Percentiles rank a stretch among this genome's conserved stretches.
These are phyloP conservation scores for Acanthamoeba royreba DNA, from an alignment of 208 protist species.

Conservation along the genomic window DNA sequence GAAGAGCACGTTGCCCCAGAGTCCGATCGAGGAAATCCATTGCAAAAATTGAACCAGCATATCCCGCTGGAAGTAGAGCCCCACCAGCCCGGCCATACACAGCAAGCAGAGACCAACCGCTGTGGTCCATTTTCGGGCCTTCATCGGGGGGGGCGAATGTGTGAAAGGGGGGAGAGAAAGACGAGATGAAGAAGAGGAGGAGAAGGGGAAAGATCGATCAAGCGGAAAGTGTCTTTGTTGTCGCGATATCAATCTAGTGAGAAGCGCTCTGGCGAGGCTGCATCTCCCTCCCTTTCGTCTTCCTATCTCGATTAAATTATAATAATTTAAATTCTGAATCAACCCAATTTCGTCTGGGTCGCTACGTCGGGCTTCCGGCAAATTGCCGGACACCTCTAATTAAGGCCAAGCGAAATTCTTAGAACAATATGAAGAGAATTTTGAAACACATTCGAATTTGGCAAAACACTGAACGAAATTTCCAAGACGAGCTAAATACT, in stretches of 20 bases:
- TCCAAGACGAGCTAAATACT: too few relatives aligned
- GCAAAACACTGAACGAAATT: too few relatives aligned
- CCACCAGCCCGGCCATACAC: background rate
- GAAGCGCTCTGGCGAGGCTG: background rate
- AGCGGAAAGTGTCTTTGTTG: background rate
- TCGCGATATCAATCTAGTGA: background rate
- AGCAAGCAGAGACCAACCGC: background rate
- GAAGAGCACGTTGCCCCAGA: slow-evolving; percentile 39
- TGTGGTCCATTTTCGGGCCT: background rate
- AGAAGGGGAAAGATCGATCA: background rate
- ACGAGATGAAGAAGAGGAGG: background rate
- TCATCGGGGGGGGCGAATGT: background rate
- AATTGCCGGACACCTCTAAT: too few relatives aligned
- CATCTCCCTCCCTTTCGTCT: background rate
- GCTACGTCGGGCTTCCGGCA: too few relatives aligned
- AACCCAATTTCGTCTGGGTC: too few relatives aligned
- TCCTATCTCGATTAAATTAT: too few relatives aligned
- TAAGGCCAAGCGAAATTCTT: too few relatives aligned
- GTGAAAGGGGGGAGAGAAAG: background rate
- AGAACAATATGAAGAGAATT: too few relatives aligned
- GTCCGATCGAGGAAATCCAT: slow-evolving; percentile 2
- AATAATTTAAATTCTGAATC: too few relatives aligned
- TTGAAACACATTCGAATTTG: too few relatives aligned
- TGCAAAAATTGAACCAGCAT: background rate
- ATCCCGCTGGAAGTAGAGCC: slow-evolving; percentile 1